phyloP scores from a whole-genome alignment of 129 eudicot genomes.

The Artemisia argyi region DNA sequence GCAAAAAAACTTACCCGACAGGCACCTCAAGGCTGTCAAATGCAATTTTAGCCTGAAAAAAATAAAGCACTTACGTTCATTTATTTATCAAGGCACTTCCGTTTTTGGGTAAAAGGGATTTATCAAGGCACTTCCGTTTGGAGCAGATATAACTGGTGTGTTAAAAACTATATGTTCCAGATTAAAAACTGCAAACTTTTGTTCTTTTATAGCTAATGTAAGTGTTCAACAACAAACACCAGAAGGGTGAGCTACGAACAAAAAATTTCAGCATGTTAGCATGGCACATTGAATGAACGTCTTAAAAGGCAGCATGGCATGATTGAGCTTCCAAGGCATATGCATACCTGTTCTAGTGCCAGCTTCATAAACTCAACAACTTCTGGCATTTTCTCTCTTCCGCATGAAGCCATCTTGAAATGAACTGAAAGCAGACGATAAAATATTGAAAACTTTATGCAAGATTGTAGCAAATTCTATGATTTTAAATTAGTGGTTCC shows the following conservation, averaged over 20 bases:
- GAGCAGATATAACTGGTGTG: neutral
- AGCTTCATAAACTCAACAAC: constrained; percentile 51
- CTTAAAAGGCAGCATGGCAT: neutral
- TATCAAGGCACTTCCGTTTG: constrained; percentile 6
- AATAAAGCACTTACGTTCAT: neutral
- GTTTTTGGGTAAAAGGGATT: too few species aligned
- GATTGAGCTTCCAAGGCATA: neutral
- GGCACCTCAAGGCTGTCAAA: constrained; percentile 91
- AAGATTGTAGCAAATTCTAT: too few species aligned
- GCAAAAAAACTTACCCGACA: constrained; percentile 56
- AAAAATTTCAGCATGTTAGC: neutral
- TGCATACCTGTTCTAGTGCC: constrained; percentile 56
- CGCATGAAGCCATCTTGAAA: constrained; percentile 36
- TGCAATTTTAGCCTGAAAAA: constrained; percentile 75
- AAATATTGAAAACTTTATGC: neutral
- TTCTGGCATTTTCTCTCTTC: constrained; percentile 15
- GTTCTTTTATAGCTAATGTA: neutral
- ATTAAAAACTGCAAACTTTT: too few species aligned
- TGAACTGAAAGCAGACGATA: neutral
- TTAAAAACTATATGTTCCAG: neutral
- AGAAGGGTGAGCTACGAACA: neutral
- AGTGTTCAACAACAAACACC: neutral
- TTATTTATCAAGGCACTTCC: constrained; percentile 13
- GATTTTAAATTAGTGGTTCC: too few species aligned
- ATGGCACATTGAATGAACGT: constrained; percentile 8